These are phyloP conservation scores for Metschnikowia gelsemii DNA, from an alignment of 805 yeast genomes.

Conservation along the genomic window DNA sequence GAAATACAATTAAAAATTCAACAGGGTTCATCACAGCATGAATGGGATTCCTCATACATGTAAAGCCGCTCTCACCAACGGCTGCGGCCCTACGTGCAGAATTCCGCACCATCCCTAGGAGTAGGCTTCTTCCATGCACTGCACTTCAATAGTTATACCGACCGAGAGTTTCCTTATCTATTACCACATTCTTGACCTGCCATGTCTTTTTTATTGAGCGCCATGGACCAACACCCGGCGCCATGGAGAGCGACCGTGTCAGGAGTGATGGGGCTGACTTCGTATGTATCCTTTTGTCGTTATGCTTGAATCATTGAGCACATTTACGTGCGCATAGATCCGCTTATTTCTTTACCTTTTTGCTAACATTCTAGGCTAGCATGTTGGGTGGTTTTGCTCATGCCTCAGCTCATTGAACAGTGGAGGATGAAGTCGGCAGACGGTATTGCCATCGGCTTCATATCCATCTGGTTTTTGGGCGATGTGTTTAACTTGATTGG, in stretches of 20 bases:
- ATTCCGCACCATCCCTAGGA: neutral
- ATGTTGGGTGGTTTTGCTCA: slow-evolving; percentile 72
- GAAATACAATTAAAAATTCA: too few relatives aligned
- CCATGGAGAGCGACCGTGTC: slow-evolving; percentile 46
- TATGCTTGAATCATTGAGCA: too few relatives aligned
- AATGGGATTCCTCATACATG: too few relatives aligned
- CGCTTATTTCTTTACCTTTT: neutral
- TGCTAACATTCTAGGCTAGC: slow-evolving; percentile 46
- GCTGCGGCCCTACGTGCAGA: too few relatives aligned
- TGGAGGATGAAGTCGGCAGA: slow-evolving; percentile 75
- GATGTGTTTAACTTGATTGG: slow-evolving; percentile 69
- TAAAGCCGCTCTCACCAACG: too few relatives aligned
- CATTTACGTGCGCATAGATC: too few relatives aligned
- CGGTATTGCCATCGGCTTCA: slow-evolving; percentile 69
- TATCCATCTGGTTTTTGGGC: slow-evolving; percentile 69
- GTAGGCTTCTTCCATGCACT: neutral
- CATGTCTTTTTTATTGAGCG: slow-evolving; percentile 6
- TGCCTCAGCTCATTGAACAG: slow-evolving; percentile 80
- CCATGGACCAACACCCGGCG: slow-evolving; percentile 12
- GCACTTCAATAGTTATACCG: too few relatives aligned
- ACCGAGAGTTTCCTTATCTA: neutral
- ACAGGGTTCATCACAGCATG: too few relatives aligned
- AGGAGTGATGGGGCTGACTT: slow-evolving; percentile 67
- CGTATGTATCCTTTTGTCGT: slow-evolving; percentile 31
- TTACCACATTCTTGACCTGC: neutral